A percentile compares a stretch with the other conserved stretches of the same genome.
phyloP scores from a whole-genome alignment of 2,329 filamentous ascomycete genomes.

The Fusarium sp. region DNA sequence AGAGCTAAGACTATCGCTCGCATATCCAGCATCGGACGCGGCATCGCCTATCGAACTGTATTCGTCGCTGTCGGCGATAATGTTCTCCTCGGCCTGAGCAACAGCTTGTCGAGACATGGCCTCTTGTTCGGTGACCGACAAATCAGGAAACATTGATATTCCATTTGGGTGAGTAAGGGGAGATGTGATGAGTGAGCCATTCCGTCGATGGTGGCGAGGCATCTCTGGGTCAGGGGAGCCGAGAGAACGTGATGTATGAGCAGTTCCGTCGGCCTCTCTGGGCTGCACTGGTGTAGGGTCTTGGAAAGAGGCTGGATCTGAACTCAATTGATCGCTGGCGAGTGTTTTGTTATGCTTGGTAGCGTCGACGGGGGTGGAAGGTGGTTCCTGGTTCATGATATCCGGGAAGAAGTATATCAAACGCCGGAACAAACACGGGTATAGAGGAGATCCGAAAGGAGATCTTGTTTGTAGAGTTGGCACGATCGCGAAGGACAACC shows the following conservation, averaged over 20 bases:
- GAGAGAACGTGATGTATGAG: conserved; percentile 9
- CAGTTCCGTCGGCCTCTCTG: not conserved
- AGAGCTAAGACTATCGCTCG: conserved; percentile 49
- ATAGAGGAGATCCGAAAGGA: conserved; percentile 12
- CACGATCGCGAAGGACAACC: not conserved
- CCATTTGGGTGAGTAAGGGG: conserved; percentile 53
- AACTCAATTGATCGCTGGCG: not conserved
- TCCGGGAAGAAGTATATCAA: conserved; percentile 3
- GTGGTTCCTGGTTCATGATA: conserved; percentile 21
- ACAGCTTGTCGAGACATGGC: conserved; percentile 50
- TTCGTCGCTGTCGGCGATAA: conserved; percentile 49
- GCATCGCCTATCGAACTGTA: conserved; percentile 31
- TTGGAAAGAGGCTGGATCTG: not conserved
- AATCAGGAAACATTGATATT: conserved; percentile 48
- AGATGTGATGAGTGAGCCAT: conserved; percentile 37
- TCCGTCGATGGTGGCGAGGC: conserved; percentile 17
- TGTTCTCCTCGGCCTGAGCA: conserved; percentile 49
- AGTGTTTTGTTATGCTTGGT: conserved; percentile 6
- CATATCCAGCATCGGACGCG: conserved; percentile 50
- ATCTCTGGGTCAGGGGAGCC: not conserved
- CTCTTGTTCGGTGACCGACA: conserved; percentile 50
- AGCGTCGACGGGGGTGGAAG: conserved; percentile 7
- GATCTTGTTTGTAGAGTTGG: not conserved
- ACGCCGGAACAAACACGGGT: conserved; percentile 29
- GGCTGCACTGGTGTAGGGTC: not conserved